Conservation (phyloP, 352 stramenopile genomes). For the Phytopythium sindhum region DNA sequence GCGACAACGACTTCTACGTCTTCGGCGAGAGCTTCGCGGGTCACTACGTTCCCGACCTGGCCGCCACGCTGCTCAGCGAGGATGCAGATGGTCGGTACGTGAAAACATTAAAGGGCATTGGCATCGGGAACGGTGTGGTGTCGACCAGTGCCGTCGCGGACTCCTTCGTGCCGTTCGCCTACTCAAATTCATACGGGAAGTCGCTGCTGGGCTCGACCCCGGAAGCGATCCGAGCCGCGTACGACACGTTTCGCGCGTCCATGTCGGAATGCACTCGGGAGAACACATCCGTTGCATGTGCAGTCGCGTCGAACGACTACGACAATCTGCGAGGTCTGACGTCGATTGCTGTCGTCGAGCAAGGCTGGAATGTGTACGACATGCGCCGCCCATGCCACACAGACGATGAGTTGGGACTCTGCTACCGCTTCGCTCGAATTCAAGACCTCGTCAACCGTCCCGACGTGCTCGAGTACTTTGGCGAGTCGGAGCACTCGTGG, state of each 20-base stretch:
- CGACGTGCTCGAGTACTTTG: conserved; percentile 41
- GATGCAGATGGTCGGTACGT: conserved; percentile 22
- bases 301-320: conserved; percentile 16
- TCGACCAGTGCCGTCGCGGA: conserved; percentile 44
- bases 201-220: conserved; percentile 29
- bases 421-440: conserved; percentile 61
- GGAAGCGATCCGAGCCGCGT: conserved; percentile 4
- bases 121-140: conserved; percentile 76
- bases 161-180: conserved; percentile 50
- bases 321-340: conserved; percentile 14
- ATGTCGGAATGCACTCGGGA: conserved; percentile 12
- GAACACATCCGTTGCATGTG: conserved; percentile 12
- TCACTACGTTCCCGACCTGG: conserved; percentile 93
- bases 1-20: conserved; percentile 83
- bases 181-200: conserved; percentile 35
- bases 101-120: conserved; percentile 73
- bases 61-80: conserved; percentile 57
- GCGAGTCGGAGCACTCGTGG: conserved; percentile 30
- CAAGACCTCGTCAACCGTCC: conserved; percentile 56
- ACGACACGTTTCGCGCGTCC: conserved; percentile 18
- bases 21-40: conserved; percentile 95
- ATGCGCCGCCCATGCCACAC: conserved; percentile 47
- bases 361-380: conserved; percentile 67
- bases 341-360: conserved; percentile 8
- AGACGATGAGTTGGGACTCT: conserved; percentile 48